Evolutionary conservation across 179 eudicot species (phyloP).

Genomic region (Gypsophila paniculata): DNA sequence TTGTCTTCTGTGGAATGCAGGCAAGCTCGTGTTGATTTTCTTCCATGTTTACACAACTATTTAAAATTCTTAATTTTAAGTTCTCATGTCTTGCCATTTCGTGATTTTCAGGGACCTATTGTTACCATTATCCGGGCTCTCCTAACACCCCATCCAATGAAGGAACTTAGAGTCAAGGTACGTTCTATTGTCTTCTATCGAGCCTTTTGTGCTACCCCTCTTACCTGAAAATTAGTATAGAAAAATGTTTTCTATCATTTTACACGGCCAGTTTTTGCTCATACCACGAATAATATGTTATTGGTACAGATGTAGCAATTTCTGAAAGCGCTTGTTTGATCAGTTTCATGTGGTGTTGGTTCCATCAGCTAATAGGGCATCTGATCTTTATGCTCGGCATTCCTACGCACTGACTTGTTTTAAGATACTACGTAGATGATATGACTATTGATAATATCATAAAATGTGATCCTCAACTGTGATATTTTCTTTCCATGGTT

Average conservation of each 20-base stretch:
- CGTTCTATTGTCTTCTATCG: neutral
- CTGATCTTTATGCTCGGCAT: no score
- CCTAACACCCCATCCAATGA: conserved; percentile 95
- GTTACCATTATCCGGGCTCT: conserved; percentile 77
- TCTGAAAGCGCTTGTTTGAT: no score
- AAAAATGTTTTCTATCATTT: neutral
- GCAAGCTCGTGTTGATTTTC: conserved; percentile 28
- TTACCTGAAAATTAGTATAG: neutral
- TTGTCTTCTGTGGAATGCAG: conserved; percentile 95
- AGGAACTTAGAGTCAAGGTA: conserved; percentile 92
- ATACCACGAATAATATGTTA: no score
- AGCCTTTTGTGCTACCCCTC: neutral
- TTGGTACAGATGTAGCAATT: no score
- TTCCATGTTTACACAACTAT: neutral
- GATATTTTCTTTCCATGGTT: neutral
- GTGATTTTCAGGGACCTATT: conserved; percentile 63
- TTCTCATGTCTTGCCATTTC: neutral
- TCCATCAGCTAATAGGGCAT: no score
- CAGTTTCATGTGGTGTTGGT: no score
- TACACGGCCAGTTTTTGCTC: no score
- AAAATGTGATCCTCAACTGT: neutral
- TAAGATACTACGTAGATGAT: no score
- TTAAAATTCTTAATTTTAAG: neutral
- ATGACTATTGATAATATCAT: neutral
- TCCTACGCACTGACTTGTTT: no score